Conservation (phyloP, 2,329 filamentous ascomycete species). For the Hymenoscyphus repandus region DNA sequence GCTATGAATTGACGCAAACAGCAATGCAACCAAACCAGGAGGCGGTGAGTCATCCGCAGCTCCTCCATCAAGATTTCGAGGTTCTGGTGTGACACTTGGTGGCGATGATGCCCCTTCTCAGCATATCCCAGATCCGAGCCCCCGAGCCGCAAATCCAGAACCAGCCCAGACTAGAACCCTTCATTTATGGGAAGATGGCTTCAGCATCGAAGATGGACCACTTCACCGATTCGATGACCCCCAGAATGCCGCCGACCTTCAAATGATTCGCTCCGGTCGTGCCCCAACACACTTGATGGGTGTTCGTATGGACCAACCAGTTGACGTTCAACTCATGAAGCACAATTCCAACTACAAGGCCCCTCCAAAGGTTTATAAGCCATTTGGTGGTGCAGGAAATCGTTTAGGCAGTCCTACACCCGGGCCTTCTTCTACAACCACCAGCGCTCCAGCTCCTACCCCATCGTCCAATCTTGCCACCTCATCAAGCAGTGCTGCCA, state of each 20-base stretch:
- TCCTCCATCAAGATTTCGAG: slow-evolving; percentile 55
- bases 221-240: slow-evolving; percentile 77
- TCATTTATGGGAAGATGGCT: slow-evolving; percentile 79
- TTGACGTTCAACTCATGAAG: slow-evolving; percentile 70
- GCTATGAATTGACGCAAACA: slow-evolving; percentile 38
- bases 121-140: slow-evolving; percentile 56
- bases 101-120: slow-evolving; percentile 71
- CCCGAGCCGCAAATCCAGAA: slow-evolving; percentile 25
- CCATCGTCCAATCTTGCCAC: slow-evolving; percentile 30
- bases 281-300: slow-evolving; percentile 76
- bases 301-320: slow-evolving; percentile 66
- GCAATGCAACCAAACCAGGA: slow-evolving; percentile 48
- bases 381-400: slow-evolving; percentile 67
- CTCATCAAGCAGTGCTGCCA: slow-evolving; percentile 30
- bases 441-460: slow-evolving; percentile 36
- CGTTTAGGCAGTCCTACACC: slow-evolving; percentile 75
- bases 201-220: slow-evolving; percentile 77
- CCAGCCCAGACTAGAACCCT: slow-evolving; percentile 58
- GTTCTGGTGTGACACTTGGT: slow-evolving; percentile 70
- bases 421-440: slow-evolving; percentile 42
- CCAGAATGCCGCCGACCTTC: slow-evolving; percentile 63
- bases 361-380: slow-evolving; percentile 70
- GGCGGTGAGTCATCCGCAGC: slow-evolving; percentile 43
- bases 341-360: slow-evolving; percentile 69
- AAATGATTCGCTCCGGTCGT: slow-evolving; percentile 71